A percentile compares a stretch with the other conserved stretches of the same genome.
phyloP scores from a whole-genome alignment of 345 rosid genomes.

The Syzygium aromaticum region DNA sequence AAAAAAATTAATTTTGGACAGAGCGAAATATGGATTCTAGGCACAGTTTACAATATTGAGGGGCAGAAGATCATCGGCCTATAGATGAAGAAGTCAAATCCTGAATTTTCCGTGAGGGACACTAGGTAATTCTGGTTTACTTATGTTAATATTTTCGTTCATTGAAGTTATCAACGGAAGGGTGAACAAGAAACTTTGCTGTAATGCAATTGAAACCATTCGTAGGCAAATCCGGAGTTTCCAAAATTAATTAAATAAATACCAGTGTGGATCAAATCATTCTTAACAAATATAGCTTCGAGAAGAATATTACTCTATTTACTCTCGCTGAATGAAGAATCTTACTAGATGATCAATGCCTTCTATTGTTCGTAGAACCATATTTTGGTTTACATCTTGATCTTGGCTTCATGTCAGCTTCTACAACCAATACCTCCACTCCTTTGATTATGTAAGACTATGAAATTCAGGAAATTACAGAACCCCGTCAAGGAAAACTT shows the following conservation, averaged over 20 bases:
- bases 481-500: neutral
- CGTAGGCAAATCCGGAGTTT: neutral
- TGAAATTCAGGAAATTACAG: neutral
- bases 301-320: neutral
- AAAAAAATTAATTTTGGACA: neutral
- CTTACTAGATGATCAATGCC: neutral
- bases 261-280: neutral
- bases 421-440: fast-evolving
- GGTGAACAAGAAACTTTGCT: neutral
- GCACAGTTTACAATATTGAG: neutral
- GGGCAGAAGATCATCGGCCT: neutral
- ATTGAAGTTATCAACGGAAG: neutral
- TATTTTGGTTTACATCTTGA: neutral
- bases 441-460: neutral
- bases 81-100: neutral
- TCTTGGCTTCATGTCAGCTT: neutral
- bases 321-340: neutral
- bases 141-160: neutral
- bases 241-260: neutral
- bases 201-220: neutral
- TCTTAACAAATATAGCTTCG: neutral
- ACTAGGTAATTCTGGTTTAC: neutral
- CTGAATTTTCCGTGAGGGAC: neutral
- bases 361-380: neutral
- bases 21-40: too few relatives aligned